These are phyloP conservation scores for Fusarium protoensiforme DNA, from an alignment of 2,329 filamentous ascomycete genomes.

Conservation along the genomic window DNA sequence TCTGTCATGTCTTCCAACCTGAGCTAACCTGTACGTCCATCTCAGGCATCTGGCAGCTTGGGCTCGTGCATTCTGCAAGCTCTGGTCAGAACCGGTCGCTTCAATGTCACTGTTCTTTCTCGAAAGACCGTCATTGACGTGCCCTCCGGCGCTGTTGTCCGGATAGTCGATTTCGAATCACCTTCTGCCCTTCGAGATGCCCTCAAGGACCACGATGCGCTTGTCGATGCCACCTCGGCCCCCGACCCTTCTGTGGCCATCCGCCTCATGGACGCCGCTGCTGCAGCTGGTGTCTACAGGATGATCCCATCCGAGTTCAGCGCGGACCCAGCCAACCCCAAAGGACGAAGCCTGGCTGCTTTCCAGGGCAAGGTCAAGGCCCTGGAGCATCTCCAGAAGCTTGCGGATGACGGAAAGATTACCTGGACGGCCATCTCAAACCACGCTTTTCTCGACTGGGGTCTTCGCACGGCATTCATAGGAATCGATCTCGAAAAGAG, in stretches of 20 bases:
- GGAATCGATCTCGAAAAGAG: background rate
- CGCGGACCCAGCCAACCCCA: background rate
- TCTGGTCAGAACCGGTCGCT: background rate
- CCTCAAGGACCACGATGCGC: background rate
- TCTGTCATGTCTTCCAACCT: background rate
- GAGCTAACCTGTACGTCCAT: background rate
- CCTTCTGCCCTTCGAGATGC: background rate
- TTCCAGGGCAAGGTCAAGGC: background rate
- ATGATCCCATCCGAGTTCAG: background rate
- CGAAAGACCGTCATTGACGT: background rate
- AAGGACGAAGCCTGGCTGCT: background rate
- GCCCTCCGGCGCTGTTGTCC: background rate
- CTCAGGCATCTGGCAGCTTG: background rate
- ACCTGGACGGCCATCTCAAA: background rate
- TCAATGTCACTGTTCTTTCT: background rate
- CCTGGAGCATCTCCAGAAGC: background rate
- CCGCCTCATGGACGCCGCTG: background rate
- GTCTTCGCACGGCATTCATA: background rate
- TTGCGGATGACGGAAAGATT: background rate
- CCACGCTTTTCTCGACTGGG: background rate
- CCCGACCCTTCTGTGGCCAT: background rate
- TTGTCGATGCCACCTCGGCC: background rate
- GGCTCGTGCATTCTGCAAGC: background rate
- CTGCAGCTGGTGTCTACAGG: background rate
- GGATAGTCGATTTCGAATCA: background rate